A percentile compares a stretch with the other conserved stretches of the same genome.
phyloP scores from a whole-genome alignment of 768 basidiomycete species.

The Pleurotus cornucopiae region DNA sequence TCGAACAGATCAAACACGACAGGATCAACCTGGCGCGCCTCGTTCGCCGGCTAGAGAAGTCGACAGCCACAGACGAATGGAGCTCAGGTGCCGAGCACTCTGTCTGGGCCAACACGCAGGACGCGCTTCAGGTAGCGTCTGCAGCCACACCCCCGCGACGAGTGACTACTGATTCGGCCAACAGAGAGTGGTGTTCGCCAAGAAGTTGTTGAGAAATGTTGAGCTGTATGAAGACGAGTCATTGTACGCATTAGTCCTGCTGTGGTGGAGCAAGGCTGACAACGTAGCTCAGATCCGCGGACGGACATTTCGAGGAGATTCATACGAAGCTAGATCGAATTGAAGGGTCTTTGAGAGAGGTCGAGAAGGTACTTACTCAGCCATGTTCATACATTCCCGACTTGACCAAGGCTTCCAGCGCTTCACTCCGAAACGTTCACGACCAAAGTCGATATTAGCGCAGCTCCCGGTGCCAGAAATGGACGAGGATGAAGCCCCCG shows the following conservation, averaged over 20 bases:
- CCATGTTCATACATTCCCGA: not conserved
- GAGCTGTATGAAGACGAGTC: constrained; percentile 44
- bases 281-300: constrained; percentile 17
- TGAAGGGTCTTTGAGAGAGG: constrained; percentile 45
- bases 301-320: constrained; percentile 41
- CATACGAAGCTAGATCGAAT: constrained; percentile 49
- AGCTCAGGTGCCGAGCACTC: constrained; percentile 19
- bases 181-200: constrained; percentile 51
- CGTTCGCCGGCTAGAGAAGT: constrained; percentile 56
- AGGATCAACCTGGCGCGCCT: constrained; percentile 65
- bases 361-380: constrained; percentile 42
- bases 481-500: constrained; percentile 8
- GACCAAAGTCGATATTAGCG: constrained; percentile 43
- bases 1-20: constrained; percentile 39
- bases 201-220: constrained; percentile 53
- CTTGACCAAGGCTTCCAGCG: constrained; percentile 26
- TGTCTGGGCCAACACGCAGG: constrained; percentile 54
- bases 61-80: constrained; percentile 38
- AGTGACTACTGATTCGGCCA: not conserved
- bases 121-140: constrained; percentile 49
- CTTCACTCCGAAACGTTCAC: constrained; percentile 31
- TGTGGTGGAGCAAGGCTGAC: too few relatives aligned
- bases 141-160: not conserved
- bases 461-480: constrained; percentile 18
- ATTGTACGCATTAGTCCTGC: constrained; percentile 28